A percentile compares a stretch with the other conserved stretches of the same genome.
phyloP scores from a whole-genome alignment of 371 early-diverging fungal genomes.

The Mucor racemosus region DNA sequence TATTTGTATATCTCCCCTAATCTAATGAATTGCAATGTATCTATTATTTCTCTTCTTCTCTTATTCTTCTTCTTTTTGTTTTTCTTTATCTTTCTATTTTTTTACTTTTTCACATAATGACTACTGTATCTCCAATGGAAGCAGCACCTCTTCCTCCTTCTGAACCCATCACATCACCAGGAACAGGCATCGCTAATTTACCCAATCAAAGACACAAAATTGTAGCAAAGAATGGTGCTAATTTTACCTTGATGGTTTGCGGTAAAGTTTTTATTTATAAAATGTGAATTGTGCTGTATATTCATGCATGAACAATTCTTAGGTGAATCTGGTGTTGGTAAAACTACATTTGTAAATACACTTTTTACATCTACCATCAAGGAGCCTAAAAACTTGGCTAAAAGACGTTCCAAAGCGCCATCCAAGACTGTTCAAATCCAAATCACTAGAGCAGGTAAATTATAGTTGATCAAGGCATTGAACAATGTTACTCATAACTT shows the following conservation, averaged over 20 bases:
- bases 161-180: constrained; percentile 60
- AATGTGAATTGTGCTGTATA: background rate
- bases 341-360: constrained; percentile 91
- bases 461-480: background rate
- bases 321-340: constrained; percentile 77
- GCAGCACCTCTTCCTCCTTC: constrained; percentile 43
- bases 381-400: constrained; percentile 86
- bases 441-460: constrained; percentile 87
- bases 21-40: background rate
- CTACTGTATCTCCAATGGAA: constrained; percentile 37
- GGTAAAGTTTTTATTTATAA: constrained; percentile 61
- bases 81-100: background rate
- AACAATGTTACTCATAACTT: background rate
- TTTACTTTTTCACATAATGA: constrained; percentile 21
- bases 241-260: constrained; percentile 97
- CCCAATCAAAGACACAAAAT: constrained; percentile 98
- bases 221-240: constrained; percentile 91
- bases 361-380: constrained; percentile 86
- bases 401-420: constrained; percentile 79
- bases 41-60: constrained; percentile 7
- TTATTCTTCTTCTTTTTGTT: background rate
- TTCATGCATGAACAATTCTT: background rate
- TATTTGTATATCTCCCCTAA: background rate
- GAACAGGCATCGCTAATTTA: constrained; percentile 97
- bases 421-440: constrained; percentile 94